Conservation (phyloP, 1,139 yeast species). For the Nakaseomyces glabratus region DNA sequence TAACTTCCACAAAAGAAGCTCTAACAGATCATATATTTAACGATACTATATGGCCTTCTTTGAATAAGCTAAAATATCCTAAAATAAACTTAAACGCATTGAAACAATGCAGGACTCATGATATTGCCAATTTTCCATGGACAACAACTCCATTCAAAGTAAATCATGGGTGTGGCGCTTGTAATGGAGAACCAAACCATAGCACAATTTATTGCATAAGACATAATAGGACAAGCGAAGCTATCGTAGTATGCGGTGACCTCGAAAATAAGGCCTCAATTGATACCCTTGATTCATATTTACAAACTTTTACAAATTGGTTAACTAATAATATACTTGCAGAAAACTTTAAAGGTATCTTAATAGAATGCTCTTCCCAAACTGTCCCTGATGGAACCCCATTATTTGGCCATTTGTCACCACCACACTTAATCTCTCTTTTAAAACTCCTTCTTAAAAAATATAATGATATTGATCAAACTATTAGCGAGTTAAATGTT, state of each 20-base stretch:
- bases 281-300: slow-evolving; percentile 30
- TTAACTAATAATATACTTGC: slow-evolving; percentile 41
- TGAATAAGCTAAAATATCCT: slow-evolving; percentile 13
- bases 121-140: slow-evolving; percentile 17
- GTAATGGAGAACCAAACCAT: slow-evolving; percentile 18
- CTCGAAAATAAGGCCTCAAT: slow-evolving; percentile 10
- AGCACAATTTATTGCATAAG: slow-evolving; percentile 48
- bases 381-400: slow-evolving; percentile 39
- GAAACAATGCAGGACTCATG: slow-evolving; percentile 7
- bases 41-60: slow-evolving; percentile 72
- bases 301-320: slow-evolving; percentile 47
- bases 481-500: slow-evolving; percentile 39
- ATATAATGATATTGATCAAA: slow-evolving; percentile 12
- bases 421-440: slow-evolving; percentile 52
- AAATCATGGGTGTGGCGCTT: slow-evolving; percentile 20
- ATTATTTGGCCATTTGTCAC: slow-evolving; percentile 74
- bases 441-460: slow-evolving; percentile 35
- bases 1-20: slow-evolving; percentile 43
- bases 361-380: slow-evolving; percentile 70
- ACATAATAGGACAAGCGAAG: slow-evolving; percentile 31
- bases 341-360: slow-evolving; percentile 41
- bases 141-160: slow-evolving; percentile 17
- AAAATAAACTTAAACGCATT: slow-evolving; percentile 16
- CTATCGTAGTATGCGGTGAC: slow-evolving; percentile 55
- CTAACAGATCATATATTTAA: slow-evolving; percentile 56